phyloP scores from a whole-genome alignment of 768 basidiomycete genomes.

The Naganishia randhawae region DNA sequence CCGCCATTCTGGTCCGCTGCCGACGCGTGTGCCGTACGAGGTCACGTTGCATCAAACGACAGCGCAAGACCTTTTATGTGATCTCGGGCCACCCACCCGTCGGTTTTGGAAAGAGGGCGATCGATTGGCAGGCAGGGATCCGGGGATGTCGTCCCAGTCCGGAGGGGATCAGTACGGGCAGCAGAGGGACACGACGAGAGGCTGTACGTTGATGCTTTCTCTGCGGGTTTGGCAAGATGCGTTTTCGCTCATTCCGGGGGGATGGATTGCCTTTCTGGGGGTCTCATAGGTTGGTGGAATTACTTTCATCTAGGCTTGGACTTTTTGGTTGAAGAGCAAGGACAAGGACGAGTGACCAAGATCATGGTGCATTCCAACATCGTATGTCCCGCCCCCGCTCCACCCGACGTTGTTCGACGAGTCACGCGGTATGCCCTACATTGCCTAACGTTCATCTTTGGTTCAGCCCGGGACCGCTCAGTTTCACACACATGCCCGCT shows the following conservation, averaged over 20 bases:
- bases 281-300: conserved; percentile 53
- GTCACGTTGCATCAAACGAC: conserved; percentile 71
- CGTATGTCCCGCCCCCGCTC: conserved; percentile 60
- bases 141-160: too few relatives aligned
- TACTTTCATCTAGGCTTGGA: conserved; percentile 90
- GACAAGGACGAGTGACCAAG: conserved; percentile 69
- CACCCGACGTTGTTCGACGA: background rate
- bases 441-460: background rate
- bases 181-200: background rate
- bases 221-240: too few relatives aligned
- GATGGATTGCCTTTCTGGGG: too few relatives aligned
- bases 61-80: conserved; percentile 72
- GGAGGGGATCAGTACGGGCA: background rate
- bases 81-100: conserved; percentile 72
- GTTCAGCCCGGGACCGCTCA: conserved; percentile 76
- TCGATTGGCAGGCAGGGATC: conserved; percentile 38
- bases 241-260: too few relatives aligned
- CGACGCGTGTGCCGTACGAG: conserved; percentile 50
- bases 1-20: too few relatives aligned
- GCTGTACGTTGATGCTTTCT: background rate
- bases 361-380: conserved; percentile 83
- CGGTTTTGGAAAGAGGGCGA: conserved; percentile 82
- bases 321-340: conserved; percentile 66
- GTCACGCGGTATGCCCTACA: background rate
- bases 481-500: conserved; percentile 86